phyloP scores from a whole-genome alignment of 768 basidiomycete species.

The Cantharellus cinnabarinus region DNA sequence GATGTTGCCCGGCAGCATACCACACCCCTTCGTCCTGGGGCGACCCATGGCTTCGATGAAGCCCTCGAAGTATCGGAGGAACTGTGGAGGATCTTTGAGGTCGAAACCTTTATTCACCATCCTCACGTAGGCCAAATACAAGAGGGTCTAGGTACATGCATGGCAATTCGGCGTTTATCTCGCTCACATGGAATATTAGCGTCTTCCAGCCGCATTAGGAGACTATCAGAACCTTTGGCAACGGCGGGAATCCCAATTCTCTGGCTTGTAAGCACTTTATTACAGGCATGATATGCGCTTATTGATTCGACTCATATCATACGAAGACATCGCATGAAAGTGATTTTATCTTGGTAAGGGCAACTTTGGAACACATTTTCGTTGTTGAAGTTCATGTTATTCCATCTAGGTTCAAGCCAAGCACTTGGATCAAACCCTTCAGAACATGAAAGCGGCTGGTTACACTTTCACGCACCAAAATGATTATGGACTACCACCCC shows the following conservation, averaged over 20 bases:
- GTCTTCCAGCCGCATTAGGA: background rate
- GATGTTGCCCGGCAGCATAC: background rate
- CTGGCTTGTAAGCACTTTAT: background rate
- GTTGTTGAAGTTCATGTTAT: background rate
- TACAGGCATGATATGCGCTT: background rate
- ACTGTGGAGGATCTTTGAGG: background rate
- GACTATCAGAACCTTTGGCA: background rate
- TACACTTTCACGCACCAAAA: too few relatives aligned
- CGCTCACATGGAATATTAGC: background rate
- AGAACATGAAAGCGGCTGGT: too few relatives aligned
- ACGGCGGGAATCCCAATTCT: background rate
- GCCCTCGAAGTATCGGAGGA: background rate
- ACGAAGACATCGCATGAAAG: background rate
- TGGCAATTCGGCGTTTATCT: background rate
- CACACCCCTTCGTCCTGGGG: background rate
- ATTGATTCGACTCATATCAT: background rate
- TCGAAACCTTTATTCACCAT: background rate
- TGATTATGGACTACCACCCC: too few relatives aligned
- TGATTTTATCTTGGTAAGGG: background rate
- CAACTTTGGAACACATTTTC: background rate
- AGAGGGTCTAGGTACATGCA: background rate
- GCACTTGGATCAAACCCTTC: background rate
- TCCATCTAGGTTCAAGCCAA: background rate
- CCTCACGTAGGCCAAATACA: background rate
- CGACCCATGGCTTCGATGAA: background rate